Evolutionary conservation across 2,329 filamentous ascomycete genomes (phyloP).

Genomic region (Drechslerella stenobrocha): DNA sequence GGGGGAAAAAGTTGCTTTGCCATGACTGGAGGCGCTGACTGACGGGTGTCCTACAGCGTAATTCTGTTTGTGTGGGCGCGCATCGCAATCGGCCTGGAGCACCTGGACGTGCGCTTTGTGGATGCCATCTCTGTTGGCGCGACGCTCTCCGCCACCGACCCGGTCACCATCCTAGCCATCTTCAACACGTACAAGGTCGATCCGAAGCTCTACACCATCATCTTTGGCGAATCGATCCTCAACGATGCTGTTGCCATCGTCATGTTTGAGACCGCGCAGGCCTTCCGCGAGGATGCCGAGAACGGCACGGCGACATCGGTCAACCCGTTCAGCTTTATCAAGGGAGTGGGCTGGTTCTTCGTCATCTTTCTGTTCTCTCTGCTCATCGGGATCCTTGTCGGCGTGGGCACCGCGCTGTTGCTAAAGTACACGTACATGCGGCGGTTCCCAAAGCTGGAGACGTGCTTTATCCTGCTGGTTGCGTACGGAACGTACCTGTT

Average conservation of each 20-base stretch:
- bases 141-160: slow-evolving; percentile 93
- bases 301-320: slow-evolving; percentile 55
- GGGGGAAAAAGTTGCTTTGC: slow-evolving; percentile 1
- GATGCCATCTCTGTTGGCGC: slow-evolving; percentile 96
- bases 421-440: slow-evolving; percentile 94
- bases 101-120: slow-evolving; percentile 83
- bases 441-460: slow-evolving; percentile 93
- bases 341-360: slow-evolving; percentile 91
- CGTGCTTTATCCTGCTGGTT: slow-evolving; percentile 87
- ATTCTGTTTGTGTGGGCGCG: slow-evolving; percentile 83
- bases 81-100: slow-evolving; percentile 74
- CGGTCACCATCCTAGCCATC: slow-evolving; percentile 95
- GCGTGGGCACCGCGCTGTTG: slow-evolving; percentile 80
- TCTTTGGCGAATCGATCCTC: slow-evolving; percentile 96
- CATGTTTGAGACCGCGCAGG: slow-evolving; percentile 94
- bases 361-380: slow-evolving; percentile 94
- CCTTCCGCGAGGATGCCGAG: slow-evolving; percentile 73
- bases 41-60: slow-evolving; percentile 55
- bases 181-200: slow-evolving; percentile 99
- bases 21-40: not conserved
- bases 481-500: slow-evolving; percentile 98
- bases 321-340: slow-evolving; percentile 79
- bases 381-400: slow-evolving; percentile 82
- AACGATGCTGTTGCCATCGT: slow-evolving; percentile 99
- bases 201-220: slow-evolving; percentile 96